phyloP scores from a whole-genome alignment of 208 protist genomes.

The Leishmania lainsoni region DNA sequence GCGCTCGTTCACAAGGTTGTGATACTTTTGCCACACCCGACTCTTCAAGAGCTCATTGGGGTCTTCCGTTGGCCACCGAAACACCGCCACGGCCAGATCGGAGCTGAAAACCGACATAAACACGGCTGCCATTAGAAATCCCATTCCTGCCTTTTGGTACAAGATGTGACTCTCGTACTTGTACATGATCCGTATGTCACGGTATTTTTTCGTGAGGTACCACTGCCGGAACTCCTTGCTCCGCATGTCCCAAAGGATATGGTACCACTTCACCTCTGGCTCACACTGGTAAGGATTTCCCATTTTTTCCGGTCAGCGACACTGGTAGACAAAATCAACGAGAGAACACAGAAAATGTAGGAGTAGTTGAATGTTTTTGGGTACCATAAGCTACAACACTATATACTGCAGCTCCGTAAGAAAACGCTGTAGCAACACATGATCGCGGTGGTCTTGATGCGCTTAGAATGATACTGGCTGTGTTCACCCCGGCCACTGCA shows the following conservation, averaged over 20 bases:
- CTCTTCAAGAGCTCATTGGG: slow-evolving; percentile 78
- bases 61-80: slow-evolving; percentile 81
- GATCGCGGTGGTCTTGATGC: background rate
- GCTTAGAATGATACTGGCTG: background rate
- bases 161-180: slow-evolving; percentile 78
- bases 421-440: background rate
- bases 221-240: slow-evolving; percentile 60
- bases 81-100: slow-evolving; percentile 45
- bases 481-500: background rate
- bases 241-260: slow-evolving; percentile 71
- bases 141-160: slow-evolving; percentile 50
- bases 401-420: background rate
- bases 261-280: slow-evolving; percentile 70
- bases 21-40: slow-evolving; percentile 63
- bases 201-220: slow-evolving; percentile 51
- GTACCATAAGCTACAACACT: background rate
- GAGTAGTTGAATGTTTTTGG: background rate
- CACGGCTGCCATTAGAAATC: slow-evolving; percentile 37
- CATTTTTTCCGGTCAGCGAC: slow-evolving; percentile 20
- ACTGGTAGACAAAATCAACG: background rate
- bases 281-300: slow-evolving; percentile 61
- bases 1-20: slow-evolving; percentile 62
- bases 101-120: slow-evolving; percentile 57
- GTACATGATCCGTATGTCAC: slow-evolving; percentile 57
- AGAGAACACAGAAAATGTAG: slow-evolving; percentile 9